Evolutionary conservation across 441 rosid species (phyloP), one percentile per base, ranked within the genome.

Genomic region (Croton laevigatus): DNA sequence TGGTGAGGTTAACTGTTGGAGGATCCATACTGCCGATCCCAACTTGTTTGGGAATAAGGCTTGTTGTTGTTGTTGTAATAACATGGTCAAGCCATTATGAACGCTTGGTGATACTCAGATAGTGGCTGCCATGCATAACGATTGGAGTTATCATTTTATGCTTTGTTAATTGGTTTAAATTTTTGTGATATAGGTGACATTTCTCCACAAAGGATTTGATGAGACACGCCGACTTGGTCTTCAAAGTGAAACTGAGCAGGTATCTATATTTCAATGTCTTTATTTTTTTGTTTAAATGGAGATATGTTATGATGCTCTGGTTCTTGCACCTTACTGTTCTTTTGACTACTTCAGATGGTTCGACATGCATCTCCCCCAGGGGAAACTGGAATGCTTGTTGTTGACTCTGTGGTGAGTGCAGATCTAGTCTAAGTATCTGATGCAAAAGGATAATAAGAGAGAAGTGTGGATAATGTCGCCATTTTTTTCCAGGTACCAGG

Each of bases 201-300:
- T 95, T 79, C 62, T 93, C 65, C 98, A 95, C 75, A 95, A 95
- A 88, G 99, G 99, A 60, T 95, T 95, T 75, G 99, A 95, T 73
- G 99, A 95, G 84, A 93, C 91, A 73, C 93, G 98, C 52, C 89
- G 97, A 63, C 96, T 95, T 77, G 99, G 97, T 76, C 97, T 89
- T 58, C 81, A 78, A 74, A 83, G 84, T 64, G 94, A 82, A 78
- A 92, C 96, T 19, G 99, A 92, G 84, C 96, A 92, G 94, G 98
- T 94, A 75, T 72, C 14, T 71, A 36, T 57, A 66, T 68, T 54
- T 46, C 12, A 34, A 45, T 70, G 60, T 58, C 1, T 13, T 5
- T 63, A 37, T 40, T 54, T 13, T 19, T 65, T 52, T 44, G 12
- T 22, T 54, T 46, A 4, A 48, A 17, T 62, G 48, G 53, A 14